These are phyloP conservation scores for Sugiyamaella paludigena DNA, from an alignment of 1,139 yeast genomes.

Conservation along the genomic window DNA sequence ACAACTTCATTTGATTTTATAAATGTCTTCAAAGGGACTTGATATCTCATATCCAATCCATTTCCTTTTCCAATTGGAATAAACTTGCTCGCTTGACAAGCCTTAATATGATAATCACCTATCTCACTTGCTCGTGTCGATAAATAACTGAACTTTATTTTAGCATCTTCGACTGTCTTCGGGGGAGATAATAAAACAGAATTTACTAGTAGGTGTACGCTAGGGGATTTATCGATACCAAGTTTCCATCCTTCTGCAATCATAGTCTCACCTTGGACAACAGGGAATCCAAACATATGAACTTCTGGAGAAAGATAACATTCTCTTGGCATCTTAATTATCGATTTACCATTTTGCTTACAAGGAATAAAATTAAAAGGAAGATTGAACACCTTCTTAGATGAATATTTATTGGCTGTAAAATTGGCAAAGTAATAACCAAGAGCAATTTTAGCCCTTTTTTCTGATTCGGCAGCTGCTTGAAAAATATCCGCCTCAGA, in stretches of 20 bases:
- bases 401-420: slow-evolving; percentile 28
- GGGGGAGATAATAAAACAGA: slow-evolving; percentile 31
- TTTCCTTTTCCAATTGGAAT: slow-evolving; percentile 30
- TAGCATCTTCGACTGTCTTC: slow-evolving; percentile 24
- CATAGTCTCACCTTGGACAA: slow-evolving; percentile 27
- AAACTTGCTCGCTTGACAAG: slow-evolving; percentile 25
- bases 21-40: slow-evolving; percentile 30
- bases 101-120: slow-evolving; percentile 22
- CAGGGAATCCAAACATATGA: slow-evolving; percentile 35
- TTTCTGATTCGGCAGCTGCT: slow-evolving; percentile 17
- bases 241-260: slow-evolving; percentile 34
- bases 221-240: slow-evolving; percentile 36
- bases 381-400: slow-evolving; percentile 17
- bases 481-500: slow-evolving; percentile 28
- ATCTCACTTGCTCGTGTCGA: slow-evolving; percentile 30
- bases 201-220: slow-evolving; percentile 25
- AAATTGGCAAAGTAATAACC: slow-evolving; percentile 32
- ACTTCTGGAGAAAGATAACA: slow-evolving; percentile 31
- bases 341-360: slow-evolving; percentile 15
- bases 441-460: slow-evolving; percentile 29
- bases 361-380: slow-evolving; percentile 30
- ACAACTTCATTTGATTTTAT: slow-evolving; percentile 17
- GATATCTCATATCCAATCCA: slow-evolving; percentile 12
- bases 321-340: slow-evolving; percentile 27
- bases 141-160: slow-evolving; percentile 34